Evolutionary conservation across 257 asterid species (phyloP), one percentile per base, ranked within the genome.

Genomic region (Solanum etuberosum): DNA sequence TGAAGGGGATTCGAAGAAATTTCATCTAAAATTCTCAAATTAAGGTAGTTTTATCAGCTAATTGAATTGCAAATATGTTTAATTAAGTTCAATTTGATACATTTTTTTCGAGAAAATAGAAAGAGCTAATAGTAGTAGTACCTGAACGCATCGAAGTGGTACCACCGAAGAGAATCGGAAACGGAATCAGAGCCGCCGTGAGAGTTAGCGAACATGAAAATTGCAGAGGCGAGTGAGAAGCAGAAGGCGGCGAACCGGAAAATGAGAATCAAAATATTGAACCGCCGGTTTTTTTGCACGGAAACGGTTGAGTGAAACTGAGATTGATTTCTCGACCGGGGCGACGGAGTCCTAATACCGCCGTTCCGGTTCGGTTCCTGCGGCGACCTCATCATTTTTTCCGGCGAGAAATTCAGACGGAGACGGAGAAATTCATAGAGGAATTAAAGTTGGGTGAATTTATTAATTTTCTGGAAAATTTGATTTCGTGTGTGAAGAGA

Each of bases 271-370:
- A 92, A 38, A 25, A 86, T 29, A 21, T 88, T 92, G 77, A 92
- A 89, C 4, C 94, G 93, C n/a, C 86, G 92, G 84, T 89, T 90
- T 89, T 92, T 92, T 59, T 87, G 91, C 5, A 88, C 84, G 18
- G 93, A 89, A 14, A 92, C 92, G 13, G 93, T 92, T 25, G 93
- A 90, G 29, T 89, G 92, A n/a, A 90, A 92, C 65, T 88, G 94
- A 65, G 91, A 84, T 74, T 90, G 93, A 71, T 86, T 89, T 87
- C 91, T 86, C 1, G 93, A 89, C 59, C 88, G 87, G 35, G 92
- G 91, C 0, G 94, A 90, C 2, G 93, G 93, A 31, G 93, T 90
- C 83, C 85, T 90, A 35, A 88, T 54, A 29, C 89, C 93, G 37
- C 88, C 89, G 90, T 88, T 86, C n/a, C 87, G 85, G 63, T 85